Evolutionary conservation across 1,139 yeast genomes (phyloP), one percentile per base, ranked within the genome.

Genomic region (Hanseniaspora uvarum): DNA sequence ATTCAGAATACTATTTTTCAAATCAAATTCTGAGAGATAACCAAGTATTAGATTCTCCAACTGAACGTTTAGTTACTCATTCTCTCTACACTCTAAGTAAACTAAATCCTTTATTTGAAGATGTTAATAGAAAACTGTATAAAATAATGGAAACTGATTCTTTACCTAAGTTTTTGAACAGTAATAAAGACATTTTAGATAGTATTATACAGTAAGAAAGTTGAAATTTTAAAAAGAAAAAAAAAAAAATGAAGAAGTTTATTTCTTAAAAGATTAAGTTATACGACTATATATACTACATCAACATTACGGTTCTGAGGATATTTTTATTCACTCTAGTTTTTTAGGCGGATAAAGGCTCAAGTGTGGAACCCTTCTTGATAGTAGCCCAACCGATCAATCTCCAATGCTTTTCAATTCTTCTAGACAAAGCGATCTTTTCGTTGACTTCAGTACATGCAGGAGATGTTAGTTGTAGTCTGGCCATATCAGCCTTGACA

Each of bases 371-470:
- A 72, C 98, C 98, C 73, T 87, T 88, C 74, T 87, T 86, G 69
- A 94, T 92, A 55, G 96, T 87, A 62, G 98, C 99, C 99, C 99
- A 94, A 65, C 99, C 99, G 74, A 94, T 94, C 71, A 94, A 79
- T 78, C 99, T 94, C 96, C 97, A 94, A 72, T 94, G 99, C 80
- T 89, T 92, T 69, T 92, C 99, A 64, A 94, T 94, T 80, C 98
- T 89, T 79, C 99, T 86, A 46, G 96, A 88, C 67, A 94, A 77
- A 52, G 99, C 99, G 71, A 94, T 89, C 83, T 94, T 89, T 75
- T 94, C 98, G 63, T 94, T 86, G 56, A 92, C 79, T 74, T 89
- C 97, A 46, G 99, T 92, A 81, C 99, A 94, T 47, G 98, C 98
- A 56, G 99, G 98, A 49, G 95, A 83, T 49, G 97, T 89, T 68